Evolutionary conservation across 2,329 filamentous ascomycete genomes (phyloP), one percentile per base, ranked within the genome.

Genomic region (Allantophomopsis cytisporea): DNA sequence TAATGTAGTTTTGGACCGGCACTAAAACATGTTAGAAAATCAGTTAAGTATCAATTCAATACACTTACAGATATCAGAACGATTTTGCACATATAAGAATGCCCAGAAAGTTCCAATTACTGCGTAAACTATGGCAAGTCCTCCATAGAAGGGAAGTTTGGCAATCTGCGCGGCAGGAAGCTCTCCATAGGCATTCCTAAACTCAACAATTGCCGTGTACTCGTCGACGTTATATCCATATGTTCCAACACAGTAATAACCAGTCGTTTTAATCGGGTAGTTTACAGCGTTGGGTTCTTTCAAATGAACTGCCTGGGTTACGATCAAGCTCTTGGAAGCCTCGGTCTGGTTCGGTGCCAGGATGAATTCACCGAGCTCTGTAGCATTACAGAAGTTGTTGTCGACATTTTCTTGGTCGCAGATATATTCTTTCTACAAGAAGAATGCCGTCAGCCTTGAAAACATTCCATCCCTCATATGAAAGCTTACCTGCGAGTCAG

Each of bases 1-100:
- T 98, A 51, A 98, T 96, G 60, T 98, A 98, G 59, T 98, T 98
- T 61, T 98, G 91, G 2, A 98, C 91, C 13, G 93, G 82, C 54
- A 98, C 78, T 84, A 44, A 6, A 39, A 34, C 15, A 35, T 10
- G 23, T 41, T 31, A 36, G 39, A 23, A 21, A 28, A 28, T n/a
- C n/a, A 30, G 18, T 15, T 15, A 14, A 18, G 11, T 28, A 28
- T 28, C 23, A 28, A 28, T 10, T 3, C 18, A 28, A 35, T 30
- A 40, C 34, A 58, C 76, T 63, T 62, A 83, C 80, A 65, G 45
- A 98, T 96, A 59, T 98, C 91, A 53, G 83, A 76, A 43, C 89
- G 75, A 59, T 98, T 86, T 60, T 95, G 87, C 53, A 88, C 88
- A 62, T 98, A 96, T 16, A 96, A 69, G 60, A 95, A 94, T 8